Evolutionary conservation across 495 filamentous ascomycete species (phyloP).

Genomic region (Trichoderma erinaceum): DNA sequence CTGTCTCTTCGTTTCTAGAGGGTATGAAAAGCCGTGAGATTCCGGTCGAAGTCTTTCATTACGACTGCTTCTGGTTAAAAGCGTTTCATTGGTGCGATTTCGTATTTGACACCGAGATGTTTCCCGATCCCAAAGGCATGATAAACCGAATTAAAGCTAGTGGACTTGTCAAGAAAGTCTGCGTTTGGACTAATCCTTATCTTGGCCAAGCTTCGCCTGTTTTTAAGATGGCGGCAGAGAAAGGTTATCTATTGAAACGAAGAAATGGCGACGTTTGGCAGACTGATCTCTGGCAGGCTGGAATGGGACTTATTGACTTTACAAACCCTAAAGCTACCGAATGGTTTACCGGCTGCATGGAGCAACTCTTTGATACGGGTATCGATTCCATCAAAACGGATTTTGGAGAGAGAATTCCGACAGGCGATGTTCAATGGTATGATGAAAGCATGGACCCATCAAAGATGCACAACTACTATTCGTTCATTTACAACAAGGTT

Average conservation of each 20-base stretch:
- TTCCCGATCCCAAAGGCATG: constrained; percentile 60
- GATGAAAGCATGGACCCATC: constrained; percentile 49
- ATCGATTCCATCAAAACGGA: constrained; percentile 70
- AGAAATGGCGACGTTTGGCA: constrained; percentile 66
- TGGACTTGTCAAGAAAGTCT: constrained; percentile 54
- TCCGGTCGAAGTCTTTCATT: constrained; percentile 66
- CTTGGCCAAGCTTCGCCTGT: constrained; percentile 60
- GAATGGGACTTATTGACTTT: constrained; percentile 70
- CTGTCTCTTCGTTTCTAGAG: constrained; percentile 60
- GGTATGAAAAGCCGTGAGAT: constrained; percentile 60
- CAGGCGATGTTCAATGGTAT: constrained; percentile 53
- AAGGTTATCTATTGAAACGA: constrained; percentile 63
- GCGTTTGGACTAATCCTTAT: constrained; percentile 70
- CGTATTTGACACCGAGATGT: constrained; percentile 59
- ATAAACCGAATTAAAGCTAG: constrained; percentile 54
- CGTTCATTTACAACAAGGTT: constrained; percentile 61
- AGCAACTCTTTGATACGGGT: constrained; percentile 56
- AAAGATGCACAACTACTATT: constrained; percentile 72
- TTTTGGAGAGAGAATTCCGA: constrained; percentile 65
- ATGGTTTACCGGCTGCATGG: constrained; percentile 55
- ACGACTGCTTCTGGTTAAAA: constrained; percentile 60
- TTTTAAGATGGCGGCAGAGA: constrained; percentile 57
- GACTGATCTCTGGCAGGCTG: constrained; percentile 69
- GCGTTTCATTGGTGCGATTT: constrained; percentile 73
- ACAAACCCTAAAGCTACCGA: constrained; percentile 60